These are phyloP conservation scores for Phalaenopsis equestris DNA, from an alignment of 106 monocot genomes.

Conservation along the genomic window DNA sequence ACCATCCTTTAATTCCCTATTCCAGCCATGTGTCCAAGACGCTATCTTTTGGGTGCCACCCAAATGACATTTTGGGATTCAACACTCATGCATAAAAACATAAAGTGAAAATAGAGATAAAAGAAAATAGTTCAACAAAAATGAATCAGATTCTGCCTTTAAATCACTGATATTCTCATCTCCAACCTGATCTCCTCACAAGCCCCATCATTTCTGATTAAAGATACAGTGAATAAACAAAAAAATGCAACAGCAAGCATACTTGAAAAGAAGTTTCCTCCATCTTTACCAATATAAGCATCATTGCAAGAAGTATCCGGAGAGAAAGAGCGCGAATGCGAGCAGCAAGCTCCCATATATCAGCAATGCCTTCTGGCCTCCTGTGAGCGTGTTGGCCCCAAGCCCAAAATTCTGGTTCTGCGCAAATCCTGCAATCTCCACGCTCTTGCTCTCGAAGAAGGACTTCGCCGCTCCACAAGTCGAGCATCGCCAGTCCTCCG, in stretches of 20 bases:
- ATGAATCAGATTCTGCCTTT: no score
- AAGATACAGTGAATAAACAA: not conserved
- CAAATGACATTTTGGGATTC: no score
- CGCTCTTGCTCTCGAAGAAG: slow-evolving; percentile 84
- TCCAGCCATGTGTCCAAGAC: no score
- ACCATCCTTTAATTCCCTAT: no score
- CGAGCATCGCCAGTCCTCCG: slow-evolving; percentile 90
- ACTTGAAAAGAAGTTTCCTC: not conserved
- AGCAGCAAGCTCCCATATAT: slow-evolving; percentile 70
- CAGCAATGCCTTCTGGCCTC: slow-evolving; percentile 66
- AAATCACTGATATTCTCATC: no score
- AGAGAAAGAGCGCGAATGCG: slow-evolving; percentile 58
- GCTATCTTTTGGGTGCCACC: no score
- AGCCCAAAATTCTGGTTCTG: slow-evolving; percentile 91
- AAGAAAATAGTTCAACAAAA: no score
- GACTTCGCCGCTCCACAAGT: slow-evolving; percentile 84
- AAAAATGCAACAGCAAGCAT: not conserved
- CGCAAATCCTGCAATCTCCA: slow-evolving; percentile 91
- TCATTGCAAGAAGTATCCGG: slow-evolving; percentile 86
- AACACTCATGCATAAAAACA: not conserved
- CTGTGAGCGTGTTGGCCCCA: slow-evolving; percentile 71
- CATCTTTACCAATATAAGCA: not conserved
- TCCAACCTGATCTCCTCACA: no score
- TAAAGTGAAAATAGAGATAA: not conserved
- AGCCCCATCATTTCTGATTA: no score